Conservation (phyloP, 2,329 filamentous ascomycete species). For the Clonostachys rhizophaga region DNA sequence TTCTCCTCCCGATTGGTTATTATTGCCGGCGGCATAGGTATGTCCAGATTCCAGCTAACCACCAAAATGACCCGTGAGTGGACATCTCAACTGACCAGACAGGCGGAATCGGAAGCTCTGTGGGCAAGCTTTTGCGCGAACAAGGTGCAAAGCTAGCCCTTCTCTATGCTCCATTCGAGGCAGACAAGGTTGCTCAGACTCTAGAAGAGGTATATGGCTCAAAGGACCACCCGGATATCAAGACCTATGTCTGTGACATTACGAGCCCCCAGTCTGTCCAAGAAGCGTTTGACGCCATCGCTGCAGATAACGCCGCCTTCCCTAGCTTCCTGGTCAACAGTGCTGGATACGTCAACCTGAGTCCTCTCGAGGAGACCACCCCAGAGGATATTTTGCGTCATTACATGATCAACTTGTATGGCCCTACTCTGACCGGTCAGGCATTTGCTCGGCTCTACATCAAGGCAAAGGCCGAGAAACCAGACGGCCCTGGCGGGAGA, state of each 20-base stretch:
- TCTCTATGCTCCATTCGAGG: constrained; percentile 6
- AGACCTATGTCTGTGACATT: constrained; percentile 6
- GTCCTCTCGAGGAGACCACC: constrained; percentile 3
- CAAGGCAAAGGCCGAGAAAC: background rate
- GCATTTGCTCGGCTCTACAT: constrained; percentile 5
- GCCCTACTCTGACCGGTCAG: constrained; percentile 6
- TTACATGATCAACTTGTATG: constrained; percentile 7
- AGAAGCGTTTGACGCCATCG: constrained; percentile 3
- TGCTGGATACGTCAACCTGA: constrained; percentile 6
- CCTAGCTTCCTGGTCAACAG: constrained; percentile 5
- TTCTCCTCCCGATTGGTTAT: constrained; percentile 1
- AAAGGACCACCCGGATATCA: background rate
- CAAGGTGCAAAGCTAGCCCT: constrained; percentile 5
- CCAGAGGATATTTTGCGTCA: constrained; percentile 5
- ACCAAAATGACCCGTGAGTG: background rate
- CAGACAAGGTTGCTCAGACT: background rate
- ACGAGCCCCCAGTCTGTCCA: constrained; percentile 2
- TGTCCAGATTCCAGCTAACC: background rate
- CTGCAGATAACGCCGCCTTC: constrained; percentile 1
- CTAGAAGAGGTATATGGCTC: constrained; percentile 3
- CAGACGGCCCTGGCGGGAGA: constrained; percentile 3
- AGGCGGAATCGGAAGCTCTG: constrained; percentile 6
- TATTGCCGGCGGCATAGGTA: constrained; percentile 6
- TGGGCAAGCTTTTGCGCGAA: constrained; percentile 1
- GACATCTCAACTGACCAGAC: background rate